Base-by-base conservation (phyloP, 2,329 filamentous ascomycete genomes). In the Fusarium brevicatenulatum region DNA sequence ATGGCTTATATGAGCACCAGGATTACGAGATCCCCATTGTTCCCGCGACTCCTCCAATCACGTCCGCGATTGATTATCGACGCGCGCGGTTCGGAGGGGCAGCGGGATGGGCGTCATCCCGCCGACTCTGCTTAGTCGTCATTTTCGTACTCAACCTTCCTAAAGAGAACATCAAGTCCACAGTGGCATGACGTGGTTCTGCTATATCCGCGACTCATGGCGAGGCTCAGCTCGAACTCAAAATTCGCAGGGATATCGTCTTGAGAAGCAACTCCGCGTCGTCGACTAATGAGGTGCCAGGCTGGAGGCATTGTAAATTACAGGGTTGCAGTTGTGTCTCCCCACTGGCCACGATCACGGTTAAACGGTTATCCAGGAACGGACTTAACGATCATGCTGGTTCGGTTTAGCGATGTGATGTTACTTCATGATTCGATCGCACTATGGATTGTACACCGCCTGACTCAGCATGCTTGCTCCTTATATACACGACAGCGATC, bases 51-150 rank as follows among this genome's bases (percentile, higher is more conserved):
- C 30, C 11, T 36, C 57, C 47, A 60, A 61, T 61, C 1, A 28
- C 2, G 11, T 5, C 6, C 5, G 3, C 25, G 11, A 54, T 40
- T 36, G 37, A 42, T 25, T 60, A 34, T 40, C 47, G 30, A 34
- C 11, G 57, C 57, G 37, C 57, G 57, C 57, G 57, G 57, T 25
- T 61, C 47, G 57, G 57, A 43, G 32, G 19, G 13, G n/a, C 18
- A 56, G 57, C 36, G 57, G 49, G 57, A 61, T 61, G 19, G 23
- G n/a, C 19, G 1, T 32, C 15, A 55, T 42, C 47, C 57, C 57
- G 37, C 57, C 32, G 10, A 28, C 28, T 25, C 39, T 52, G 44
- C 44, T 52, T 59, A 59, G 34, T 59, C 25, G 21, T 30, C 25
- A 53, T 40, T 36, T 57, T 28, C n/a, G n/a, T 34, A 16, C 23